phyloP scores from a whole-genome alignment of 805 yeast genomes.

The Pichia occidentalis region DNA sequence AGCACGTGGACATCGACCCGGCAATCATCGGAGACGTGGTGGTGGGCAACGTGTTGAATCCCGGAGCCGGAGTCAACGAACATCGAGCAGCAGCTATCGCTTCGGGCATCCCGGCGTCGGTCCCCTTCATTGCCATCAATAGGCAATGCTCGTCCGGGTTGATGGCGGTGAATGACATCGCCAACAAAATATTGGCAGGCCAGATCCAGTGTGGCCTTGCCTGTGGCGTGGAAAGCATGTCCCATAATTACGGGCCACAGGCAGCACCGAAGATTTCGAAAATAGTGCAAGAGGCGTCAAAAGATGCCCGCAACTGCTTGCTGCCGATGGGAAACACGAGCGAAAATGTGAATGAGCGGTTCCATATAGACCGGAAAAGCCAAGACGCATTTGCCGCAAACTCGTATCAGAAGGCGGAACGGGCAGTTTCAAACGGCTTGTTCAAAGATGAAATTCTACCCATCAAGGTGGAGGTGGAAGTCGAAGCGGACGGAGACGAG shows the following conservation, averaged over 20 bases:
- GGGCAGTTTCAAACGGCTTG: slow-evolving; percentile 62
- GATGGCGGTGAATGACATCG: slow-evolving; percentile 84
- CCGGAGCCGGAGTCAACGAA: slow-evolving; percentile 92
- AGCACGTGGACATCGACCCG: slow-evolving; percentile 43
- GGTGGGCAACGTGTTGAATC: slow-evolving; percentile 86
- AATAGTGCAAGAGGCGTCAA: slow-evolving; percentile 32
- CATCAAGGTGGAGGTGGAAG: slow-evolving; percentile 51
- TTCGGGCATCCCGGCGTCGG: slow-evolving; percentile 79
- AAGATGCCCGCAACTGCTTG: slow-evolving; percentile 63
- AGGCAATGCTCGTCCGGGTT: slow-evolving; percentile 95
- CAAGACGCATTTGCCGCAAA: slow-evolving; percentile 89
- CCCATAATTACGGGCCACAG: slow-evolving; percentile 78
- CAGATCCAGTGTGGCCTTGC: slow-evolving; percentile 91
- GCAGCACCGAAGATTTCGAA: slow-evolving; percentile 59
- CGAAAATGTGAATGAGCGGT: slow-evolving; percentile 78
- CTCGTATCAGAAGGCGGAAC: slow-evolving; percentile 79
- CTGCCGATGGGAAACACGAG: slow-evolving; percentile 96
- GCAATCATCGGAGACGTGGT: slow-evolving; percentile 72
- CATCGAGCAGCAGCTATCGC: slow-evolving; percentile 88
- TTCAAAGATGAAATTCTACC: slow-evolving; percentile 90
- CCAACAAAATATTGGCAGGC: slow-evolving; percentile 79
- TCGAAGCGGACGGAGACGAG: slow-evolving; percentile 51
- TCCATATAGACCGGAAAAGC: slow-evolving; percentile 52
- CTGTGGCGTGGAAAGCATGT: slow-evolving; percentile 92
- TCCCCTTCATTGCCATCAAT: slow-evolving; percentile 78